These are phyloP conservation scores for Penicillium sp. DNA, from an alignment of 2,329 filamentous ascomycete genomes.

Conservation along the genomic window DNA sequence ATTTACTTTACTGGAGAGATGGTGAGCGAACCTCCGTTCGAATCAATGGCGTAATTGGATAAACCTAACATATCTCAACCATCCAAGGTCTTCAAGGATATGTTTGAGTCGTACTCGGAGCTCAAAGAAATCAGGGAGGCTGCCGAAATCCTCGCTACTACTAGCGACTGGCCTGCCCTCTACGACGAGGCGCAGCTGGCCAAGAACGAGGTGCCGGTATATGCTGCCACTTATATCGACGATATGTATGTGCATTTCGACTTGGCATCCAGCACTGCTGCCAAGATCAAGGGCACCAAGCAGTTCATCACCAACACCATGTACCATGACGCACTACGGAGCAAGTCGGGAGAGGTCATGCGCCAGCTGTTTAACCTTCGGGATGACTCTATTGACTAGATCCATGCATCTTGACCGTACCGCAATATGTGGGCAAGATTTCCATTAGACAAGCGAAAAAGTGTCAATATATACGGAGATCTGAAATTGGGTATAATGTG, in stretches of 20 bases:
- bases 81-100: slow-evolving; percentile 65
- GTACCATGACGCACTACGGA: slow-evolving; percentile 78
- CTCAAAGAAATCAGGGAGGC: slow-evolving; percentile 64
- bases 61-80: slow-evolving; percentile 1
- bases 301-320: slow-evolving; percentile 80
- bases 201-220: slow-evolving; percentile 77
- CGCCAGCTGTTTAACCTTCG: slow-evolving; percentile 70
- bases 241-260: slow-evolving; percentile 90
- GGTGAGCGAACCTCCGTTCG: slow-evolving; percentile 38
- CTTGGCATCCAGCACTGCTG: slow-evolving; percentile 67
- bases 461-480: neutral
- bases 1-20: slow-evolving; percentile 88
- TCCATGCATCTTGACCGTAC: neutral
- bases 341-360: slow-evolving; percentile 70
- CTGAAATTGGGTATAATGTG: slow-evolving; percentile 2
- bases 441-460: neutral
- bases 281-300: slow-evolving; percentile 69
- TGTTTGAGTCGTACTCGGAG: slow-evolving; percentile 76
- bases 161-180: slow-evolving; percentile 66
- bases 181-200: slow-evolving; percentile 71
- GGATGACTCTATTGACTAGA: slow-evolving; percentile 61
- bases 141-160: slow-evolving; percentile 65
- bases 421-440: neutral
- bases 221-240: slow-evolving; percentile 75
- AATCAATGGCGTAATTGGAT: neutral